A percentile compares a stretch with the other conserved stretches of the same genome.
Conservation (phyloP, 768 basidiomycete species). For the Calocera viscosa region DNA sequence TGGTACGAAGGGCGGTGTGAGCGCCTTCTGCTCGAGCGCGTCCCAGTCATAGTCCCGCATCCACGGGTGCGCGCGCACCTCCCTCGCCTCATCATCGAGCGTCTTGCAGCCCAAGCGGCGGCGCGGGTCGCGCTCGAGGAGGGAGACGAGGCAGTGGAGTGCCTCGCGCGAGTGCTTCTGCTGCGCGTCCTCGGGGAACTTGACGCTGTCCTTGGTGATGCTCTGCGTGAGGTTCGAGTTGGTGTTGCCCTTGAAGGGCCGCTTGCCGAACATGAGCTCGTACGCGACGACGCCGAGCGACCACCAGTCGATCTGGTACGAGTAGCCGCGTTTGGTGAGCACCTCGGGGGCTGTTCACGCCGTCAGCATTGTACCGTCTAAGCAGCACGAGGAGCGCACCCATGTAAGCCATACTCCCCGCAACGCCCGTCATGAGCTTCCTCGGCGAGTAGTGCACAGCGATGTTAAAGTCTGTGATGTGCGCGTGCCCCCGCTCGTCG, state of each 20-base stretch:
- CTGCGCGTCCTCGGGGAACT: constrained; percentile 84
- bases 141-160: constrained; percentile 60
- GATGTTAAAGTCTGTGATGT: constrained; percentile 97
- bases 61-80: constrained; percentile 75
- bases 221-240: constrained; percentile 87
- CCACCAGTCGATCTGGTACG: constrained; percentile 94
- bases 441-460: constrained; percentile 93
- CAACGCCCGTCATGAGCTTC: constrained; percentile 79
- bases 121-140: constrained; percentile 73
- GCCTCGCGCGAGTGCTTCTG: constrained; percentile 64
- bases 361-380: not conserved
- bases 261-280: constrained; percentile 80
- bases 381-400: constrained; percentile 34
- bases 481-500: constrained; percentile 76
- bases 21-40: constrained; percentile 46
- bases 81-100: constrained; percentile 66
- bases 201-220: constrained; percentile 73
- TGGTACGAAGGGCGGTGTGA: constrained; percentile 75
- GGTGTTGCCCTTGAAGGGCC: constrained; percentile 86
- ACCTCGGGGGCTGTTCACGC: constrained; percentile 62
- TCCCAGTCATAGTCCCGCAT: constrained; percentile 73
- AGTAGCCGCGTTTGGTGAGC: constrained; percentile 84
- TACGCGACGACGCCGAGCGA: constrained; percentile 87
- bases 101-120: constrained; percentile 69
- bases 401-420: constrained; percentile 99